phyloP scores from a whole-genome alignment of 2,329 filamentous ascomycete species.

The Hymenoscyphus infarciens region DNA sequence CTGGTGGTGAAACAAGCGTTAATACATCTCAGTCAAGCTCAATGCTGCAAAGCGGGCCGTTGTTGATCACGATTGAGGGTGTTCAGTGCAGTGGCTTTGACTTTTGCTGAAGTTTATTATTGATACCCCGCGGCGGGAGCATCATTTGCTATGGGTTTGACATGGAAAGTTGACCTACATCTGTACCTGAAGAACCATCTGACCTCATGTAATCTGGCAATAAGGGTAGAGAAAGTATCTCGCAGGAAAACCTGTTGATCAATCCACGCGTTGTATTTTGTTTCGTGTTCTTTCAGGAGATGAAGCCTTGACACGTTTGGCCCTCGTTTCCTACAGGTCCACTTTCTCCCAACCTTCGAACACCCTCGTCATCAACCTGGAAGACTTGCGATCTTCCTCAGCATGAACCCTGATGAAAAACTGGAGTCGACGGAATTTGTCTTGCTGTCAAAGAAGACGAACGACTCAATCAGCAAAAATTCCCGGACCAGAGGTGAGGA shows the following conservation, averaged over 20 bases:
- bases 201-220: background rate
- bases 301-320: background rate
- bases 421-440: background rate
- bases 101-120: background rate
- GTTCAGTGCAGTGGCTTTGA: background rate
- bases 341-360: background rate
- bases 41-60: background rate
- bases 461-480: background rate
- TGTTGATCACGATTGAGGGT: constrained; percentile 1
- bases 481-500: background rate
- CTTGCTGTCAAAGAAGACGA: background rate
- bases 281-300: background rate
- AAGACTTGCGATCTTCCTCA: background rate
- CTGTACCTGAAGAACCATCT: background rate
- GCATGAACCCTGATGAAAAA: background rate
- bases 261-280: background rate
- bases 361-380: background rate
- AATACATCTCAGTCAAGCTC: background rate
- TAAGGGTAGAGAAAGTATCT: background rate
- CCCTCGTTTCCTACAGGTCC: background rate
- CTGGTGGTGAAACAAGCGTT: constrained; percentile 9
- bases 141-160: background rate
- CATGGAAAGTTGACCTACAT: background rate
- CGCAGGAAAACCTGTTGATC: background rate
- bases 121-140: background rate